Evolutionary conservation across 495 filamentous ascomycete species (phyloP).

Genomic region (Penicillium paxilli): DNA sequence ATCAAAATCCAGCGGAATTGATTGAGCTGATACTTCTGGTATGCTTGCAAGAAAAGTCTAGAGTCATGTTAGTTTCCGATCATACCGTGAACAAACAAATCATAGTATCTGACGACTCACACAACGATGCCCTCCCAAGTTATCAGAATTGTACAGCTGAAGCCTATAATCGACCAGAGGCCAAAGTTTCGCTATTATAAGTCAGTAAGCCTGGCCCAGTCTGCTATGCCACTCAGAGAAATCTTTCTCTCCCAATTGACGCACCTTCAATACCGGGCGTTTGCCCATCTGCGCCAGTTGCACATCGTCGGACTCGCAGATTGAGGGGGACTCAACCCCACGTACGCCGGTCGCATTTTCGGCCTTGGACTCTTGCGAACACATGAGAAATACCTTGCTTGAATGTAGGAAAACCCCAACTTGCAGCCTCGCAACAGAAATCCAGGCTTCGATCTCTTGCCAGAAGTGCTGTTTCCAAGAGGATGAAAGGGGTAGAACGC

Average conservation of each 20-base stretch:
- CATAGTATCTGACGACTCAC: constrained; percentile 16
- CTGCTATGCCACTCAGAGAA: neutral
- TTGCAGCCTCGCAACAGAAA: too few relatives aligned
- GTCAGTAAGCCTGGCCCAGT: neutral
- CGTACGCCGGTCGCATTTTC: constrained; percentile 5
- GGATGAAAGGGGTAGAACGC: too few relatives aligned
- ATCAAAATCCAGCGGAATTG: too few relatives aligned
- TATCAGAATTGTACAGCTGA: constrained; percentile 49
- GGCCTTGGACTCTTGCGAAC: constrained; percentile 1
- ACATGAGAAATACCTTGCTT: constrained; percentile 2
- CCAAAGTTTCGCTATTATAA: constrained; percentile 44
- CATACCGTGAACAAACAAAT: neutral
- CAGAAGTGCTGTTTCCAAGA: too few relatives aligned
- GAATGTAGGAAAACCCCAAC: neutral
- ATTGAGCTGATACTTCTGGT: constrained; percentile 29
- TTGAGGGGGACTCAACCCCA: constrained; percentile 14
- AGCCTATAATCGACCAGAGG: constrained; percentile 50
- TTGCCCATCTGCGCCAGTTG: constrained; percentile 50
- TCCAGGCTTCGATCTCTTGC: too few relatives aligned
- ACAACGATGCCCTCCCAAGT: constrained; percentile 50
- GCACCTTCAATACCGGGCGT: constrained; percentile 47
- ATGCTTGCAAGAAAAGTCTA: constrained; percentile 36
- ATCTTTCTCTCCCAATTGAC: constrained; percentile 1
- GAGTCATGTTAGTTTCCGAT: neutral
- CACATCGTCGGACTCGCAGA: constrained; percentile 36